Evolutionary conservation across 345 rosid genomes (phyloP), one percentile per base, ranked within the genome.

Genomic region (Salix arbutifolia): DNA sequence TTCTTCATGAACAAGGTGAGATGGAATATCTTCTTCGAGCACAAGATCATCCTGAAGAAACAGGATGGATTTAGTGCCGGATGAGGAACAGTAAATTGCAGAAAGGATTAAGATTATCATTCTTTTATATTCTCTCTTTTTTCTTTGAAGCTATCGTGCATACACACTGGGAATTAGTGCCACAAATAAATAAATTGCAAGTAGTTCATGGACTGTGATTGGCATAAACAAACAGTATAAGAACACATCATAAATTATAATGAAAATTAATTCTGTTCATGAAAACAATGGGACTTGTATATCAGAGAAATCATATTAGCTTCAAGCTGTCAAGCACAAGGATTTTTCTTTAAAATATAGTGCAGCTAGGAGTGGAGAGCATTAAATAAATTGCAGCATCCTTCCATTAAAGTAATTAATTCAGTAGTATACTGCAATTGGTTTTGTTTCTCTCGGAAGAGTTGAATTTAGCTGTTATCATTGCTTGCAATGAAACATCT

Each of bases 1-100:
- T 83, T 74, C 84, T 74, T 74, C 83, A 70, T 74, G 73, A 38
- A 72, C 14, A 70, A 52, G 75, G 6, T 76, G 76, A 19, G 88
- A 78, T 8, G 50, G 70, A 70, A 62, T 44, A 26, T 77, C 76
- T 74, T 83, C 79, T 82, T 80, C 84, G 31, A 38, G 74, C 64
- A 76, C 44, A 65, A 72, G 66, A 70, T 79, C 69, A 58, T 79
- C 83, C 88, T 80, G 82, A n/a, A 53, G 73, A 64, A 53, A 76
- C 26, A 37, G 42, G 67, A 73, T 25, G 64, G 58, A 12, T 56
- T 66, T 37, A 72, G 76, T 58, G 71, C 48, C 52, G 61, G 26
- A 67, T 26, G 17, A 53, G 53, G 64, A 65, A 76, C 19, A 48
- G 58, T 46, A 48, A 42, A 79, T 13, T 25, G 61, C 38, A 42